Percentiles rank a stretch among this genome's conserved stretches.
These are phyloP conservation scores for Ceratocystis ficicola DNA, from an alignment of 2,329 filamentous ascomycete genomes.

Conservation along the genomic window DNA sequence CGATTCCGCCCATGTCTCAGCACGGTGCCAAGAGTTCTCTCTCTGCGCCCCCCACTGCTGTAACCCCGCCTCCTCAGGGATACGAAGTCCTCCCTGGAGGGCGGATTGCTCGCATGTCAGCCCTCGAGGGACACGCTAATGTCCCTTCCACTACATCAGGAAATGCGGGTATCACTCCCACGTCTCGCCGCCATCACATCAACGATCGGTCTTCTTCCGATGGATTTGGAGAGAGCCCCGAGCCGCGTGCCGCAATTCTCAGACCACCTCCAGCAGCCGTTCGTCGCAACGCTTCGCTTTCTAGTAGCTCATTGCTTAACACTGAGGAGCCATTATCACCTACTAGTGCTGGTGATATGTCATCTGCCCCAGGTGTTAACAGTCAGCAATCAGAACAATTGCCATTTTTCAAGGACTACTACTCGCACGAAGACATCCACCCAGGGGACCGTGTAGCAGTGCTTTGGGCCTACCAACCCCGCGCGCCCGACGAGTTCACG, in stretches of 20 bases:
- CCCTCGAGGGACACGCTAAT: slow-evolving; percentile 63
- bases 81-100: slow-evolving; percentile 73
- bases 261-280: slow-evolving; percentile 42
- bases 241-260: slow-evolving; percentile 47
- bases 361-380: slow-evolving; percentile 68
- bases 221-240: slow-evolving; percentile 58
- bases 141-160: slow-evolving; percentile 36
- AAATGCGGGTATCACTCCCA: slow-evolving; percentile 17
- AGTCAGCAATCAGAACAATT: slow-evolving; percentile 93
- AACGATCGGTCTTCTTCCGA: slow-evolving; percentile 58
- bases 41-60: slow-evolving; percentile 18
- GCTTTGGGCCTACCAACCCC: slow-evolving; percentile 92
- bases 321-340: slow-evolving; percentile 63
- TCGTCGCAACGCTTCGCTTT: slow-evolving; percentile 77
- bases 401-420: slow-evolving; percentile 96
- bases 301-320: slow-evolving; percentile 66
- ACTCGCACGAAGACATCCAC: slow-evolving; percentile 91
- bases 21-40: slow-evolving; percentile 22
- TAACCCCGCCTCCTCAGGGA: slow-evolving; percentile 33
- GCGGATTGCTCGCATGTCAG: slow-evolving; percentile 90
- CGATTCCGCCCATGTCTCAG: slow-evolving; percentile 31
- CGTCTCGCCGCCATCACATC: slow-evolving; percentile 29
- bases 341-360: slow-evolving; percentile 58
- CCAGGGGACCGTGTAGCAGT: slow-evolving; percentile 81
- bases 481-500: slow-evolving; percentile 83